A percentile compares a stretch with the other conserved stretches of the same genome.
Conservation (phyloP, 164 flowering plant species). For the Chimonanthus praecox region DNA sequence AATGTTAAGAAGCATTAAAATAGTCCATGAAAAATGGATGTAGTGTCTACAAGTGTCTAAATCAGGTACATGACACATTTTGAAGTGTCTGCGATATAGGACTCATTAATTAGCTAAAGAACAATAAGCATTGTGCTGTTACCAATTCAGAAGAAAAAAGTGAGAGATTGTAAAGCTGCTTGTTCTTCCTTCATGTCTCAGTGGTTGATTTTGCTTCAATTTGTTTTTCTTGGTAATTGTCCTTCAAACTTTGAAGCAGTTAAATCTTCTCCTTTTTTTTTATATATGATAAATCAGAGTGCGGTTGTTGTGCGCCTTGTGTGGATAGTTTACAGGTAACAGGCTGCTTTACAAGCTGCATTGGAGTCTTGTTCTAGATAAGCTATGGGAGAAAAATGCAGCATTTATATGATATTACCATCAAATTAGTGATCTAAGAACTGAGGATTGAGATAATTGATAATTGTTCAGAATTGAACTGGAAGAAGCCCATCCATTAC, state of each 20-base stretch:
- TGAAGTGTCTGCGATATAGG: too few species aligned
- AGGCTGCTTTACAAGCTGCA: neutral
- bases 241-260: neutral
- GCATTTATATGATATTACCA: neutral
- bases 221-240: neutral
- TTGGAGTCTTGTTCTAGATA: neutral
- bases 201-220: neutral
- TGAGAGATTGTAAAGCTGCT: too few species aligned
- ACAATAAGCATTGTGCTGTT: too few species aligned
- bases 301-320: neutral
- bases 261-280: neutral
- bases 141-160: too few species aligned
- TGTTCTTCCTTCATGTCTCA: neutral
- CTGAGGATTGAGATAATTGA: too few species aligned
- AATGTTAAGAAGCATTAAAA: too few species aligned
- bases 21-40: too few species aligned
- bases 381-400: neutral
- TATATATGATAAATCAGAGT: neutral
- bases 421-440: neutral
- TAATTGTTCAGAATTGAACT: neutral
- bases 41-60: too few species aligned
- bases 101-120: too few species aligned
- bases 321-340: neutral
- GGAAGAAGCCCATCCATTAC: too few species aligned
- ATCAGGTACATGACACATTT: too few species aligned